Conservation (phyloP, 2,329 filamentous ascomycete genomes). For the Cladosporium sphaerospermum region DNA sequence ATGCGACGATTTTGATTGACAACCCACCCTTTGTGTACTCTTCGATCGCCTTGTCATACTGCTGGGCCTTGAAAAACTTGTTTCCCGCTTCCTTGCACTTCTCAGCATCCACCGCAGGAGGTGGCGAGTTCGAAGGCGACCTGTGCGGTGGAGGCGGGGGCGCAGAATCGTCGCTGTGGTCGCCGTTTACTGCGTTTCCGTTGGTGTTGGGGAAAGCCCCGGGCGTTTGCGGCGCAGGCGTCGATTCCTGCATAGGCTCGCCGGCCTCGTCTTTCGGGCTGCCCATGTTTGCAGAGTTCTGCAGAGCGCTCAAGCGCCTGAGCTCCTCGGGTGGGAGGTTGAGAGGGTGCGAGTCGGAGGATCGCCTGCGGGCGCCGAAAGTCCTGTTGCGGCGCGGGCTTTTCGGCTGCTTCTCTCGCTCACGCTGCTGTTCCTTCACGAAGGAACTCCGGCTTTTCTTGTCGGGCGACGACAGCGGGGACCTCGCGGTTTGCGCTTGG, state of each 20-base stretch:
- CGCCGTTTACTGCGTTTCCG: conserved; percentile 42
- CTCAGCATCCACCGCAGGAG: conserved; percentile 68
- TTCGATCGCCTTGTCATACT: conserved; percentile 79
- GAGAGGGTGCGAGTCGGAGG: conserved; percentile 63
- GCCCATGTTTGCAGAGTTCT: conserved; percentile 22
- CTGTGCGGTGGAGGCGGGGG: conserved; percentile 69
- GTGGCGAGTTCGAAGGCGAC: conserved; percentile 33
- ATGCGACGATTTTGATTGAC: conserved; percentile 15
- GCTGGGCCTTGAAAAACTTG: conserved; percentile 92
- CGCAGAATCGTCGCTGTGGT: conserved; percentile 36
- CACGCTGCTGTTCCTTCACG: conserved; percentile 22
- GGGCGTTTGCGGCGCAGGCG: conserved; percentile 30
- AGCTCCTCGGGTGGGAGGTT: conserved; percentile 87
- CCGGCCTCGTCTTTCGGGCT: conserved; percentile 17
- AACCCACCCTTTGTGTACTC: conserved; percentile 88
- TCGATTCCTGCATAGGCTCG: conserved; percentile 28
- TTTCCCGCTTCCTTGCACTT: conserved; percentile 88
- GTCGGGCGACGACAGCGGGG: conserved; percentile 13
- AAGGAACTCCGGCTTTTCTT: conserved; percentile 22
- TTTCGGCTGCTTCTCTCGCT: conserved; percentile 17
- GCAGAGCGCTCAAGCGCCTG: conserved; percentile 63
- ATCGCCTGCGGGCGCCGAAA: conserved; percentile 25
- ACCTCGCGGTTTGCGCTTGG: conserved; percentile 8
- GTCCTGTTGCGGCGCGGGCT: conserved; percentile 19
- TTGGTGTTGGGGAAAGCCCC: conserved; percentile 47